Evolutionary conservation across 2,329 filamentous ascomycete species (phyloP).

Genomic region (Scolecobasidium constrictum): DNA sequence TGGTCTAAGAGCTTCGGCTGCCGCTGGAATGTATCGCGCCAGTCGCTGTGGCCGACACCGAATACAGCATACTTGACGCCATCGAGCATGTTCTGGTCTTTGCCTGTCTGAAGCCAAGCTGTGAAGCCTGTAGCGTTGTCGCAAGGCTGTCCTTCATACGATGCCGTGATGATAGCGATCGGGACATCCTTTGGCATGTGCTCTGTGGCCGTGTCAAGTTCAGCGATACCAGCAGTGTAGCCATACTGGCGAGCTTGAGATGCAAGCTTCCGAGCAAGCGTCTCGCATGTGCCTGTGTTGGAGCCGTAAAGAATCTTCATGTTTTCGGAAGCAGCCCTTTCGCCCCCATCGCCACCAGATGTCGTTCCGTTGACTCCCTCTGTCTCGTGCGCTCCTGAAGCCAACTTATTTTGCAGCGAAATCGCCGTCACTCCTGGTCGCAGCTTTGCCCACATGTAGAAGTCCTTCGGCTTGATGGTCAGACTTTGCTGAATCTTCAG

Average conservation of each 20-base stretch:
- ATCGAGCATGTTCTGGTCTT: constrained; percentile 18
- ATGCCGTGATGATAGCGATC: constrained; percentile 27
- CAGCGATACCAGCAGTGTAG: constrained; percentile 23
- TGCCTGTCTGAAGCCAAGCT: constrained; percentile 23
- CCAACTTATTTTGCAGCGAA: constrained; percentile 8
- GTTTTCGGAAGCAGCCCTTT: not conserved
- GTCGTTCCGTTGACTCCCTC: not conserved
- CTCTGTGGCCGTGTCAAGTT: constrained; percentile 24
- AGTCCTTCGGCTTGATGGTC: constrained; percentile 33
- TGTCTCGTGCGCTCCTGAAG: constrained; percentile 3
- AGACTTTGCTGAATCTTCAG: constrained; percentile 33
- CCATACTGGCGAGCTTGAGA: constrained; percentile 25
- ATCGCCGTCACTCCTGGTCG: constrained; percentile 22
- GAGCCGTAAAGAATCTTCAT: constrained; percentile 28
- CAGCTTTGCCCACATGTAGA: constrained; percentile 26
- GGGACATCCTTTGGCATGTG: constrained; percentile 25
- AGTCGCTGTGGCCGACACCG: constrained; percentile 31
- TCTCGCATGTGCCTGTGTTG: constrained; percentile 32
- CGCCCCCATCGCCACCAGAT: not conserved
- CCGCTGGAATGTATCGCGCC: constrained; percentile 30
- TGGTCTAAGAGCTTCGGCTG: constrained; percentile 27
- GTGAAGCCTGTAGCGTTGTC: constrained; percentile 33
- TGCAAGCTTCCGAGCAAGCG: constrained; percentile 26
- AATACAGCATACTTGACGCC: constrained; percentile 29
- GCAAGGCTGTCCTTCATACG: constrained; percentile 31